A percentile compares a stretch with the other conserved stretches of the same genome.
phyloP scores from a whole-genome alignment of 768 basidiomycete species.

The Mycena galericulata region DNA sequence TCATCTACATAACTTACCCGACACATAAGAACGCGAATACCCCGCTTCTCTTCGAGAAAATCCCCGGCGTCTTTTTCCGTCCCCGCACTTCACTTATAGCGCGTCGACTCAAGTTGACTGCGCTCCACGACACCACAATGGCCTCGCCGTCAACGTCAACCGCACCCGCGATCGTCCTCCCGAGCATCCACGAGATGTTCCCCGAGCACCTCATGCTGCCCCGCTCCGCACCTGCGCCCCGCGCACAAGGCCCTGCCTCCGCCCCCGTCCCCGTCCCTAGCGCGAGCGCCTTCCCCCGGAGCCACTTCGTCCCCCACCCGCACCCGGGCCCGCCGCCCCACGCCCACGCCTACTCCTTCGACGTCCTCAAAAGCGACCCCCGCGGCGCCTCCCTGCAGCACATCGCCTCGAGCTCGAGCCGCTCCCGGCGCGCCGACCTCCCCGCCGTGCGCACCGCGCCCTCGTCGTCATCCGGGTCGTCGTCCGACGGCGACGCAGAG shows the following conservation, averaged over 20 bases:
- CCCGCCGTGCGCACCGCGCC: background rate
- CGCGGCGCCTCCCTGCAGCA: background rate
- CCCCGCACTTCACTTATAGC: background rate
- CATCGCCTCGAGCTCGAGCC: conserved; percentile 1
- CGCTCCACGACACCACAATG: background rate
- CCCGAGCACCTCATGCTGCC: conserved; percentile 17
- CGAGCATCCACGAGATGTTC: conserved; percentile 23
- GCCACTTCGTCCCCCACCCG: background rate
- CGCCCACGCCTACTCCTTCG: conserved; percentile 20
- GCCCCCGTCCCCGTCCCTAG: background rate
- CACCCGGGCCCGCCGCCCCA: background rate
- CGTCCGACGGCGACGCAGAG: conserved; percentile 11
- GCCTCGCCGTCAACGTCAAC: conserved; percentile 1
- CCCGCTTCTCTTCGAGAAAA: background rate
- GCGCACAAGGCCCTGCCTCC: background rate
- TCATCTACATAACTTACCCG: too few relatives aligned
- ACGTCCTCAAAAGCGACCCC: conserved; percentile 17
- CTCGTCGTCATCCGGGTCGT: background rate
- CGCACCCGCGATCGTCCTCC: conserved; percentile 6
- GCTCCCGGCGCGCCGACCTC: background rate
- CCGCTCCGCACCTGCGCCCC: background rate
- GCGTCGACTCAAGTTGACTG: background rate
- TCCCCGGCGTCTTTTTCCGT: background rate
- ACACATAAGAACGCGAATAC: background rate
- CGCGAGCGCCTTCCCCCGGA: background rate